Conservation (phyloP, 148 eudicot genomes). For the Persicaria tinctoria region DNA sequence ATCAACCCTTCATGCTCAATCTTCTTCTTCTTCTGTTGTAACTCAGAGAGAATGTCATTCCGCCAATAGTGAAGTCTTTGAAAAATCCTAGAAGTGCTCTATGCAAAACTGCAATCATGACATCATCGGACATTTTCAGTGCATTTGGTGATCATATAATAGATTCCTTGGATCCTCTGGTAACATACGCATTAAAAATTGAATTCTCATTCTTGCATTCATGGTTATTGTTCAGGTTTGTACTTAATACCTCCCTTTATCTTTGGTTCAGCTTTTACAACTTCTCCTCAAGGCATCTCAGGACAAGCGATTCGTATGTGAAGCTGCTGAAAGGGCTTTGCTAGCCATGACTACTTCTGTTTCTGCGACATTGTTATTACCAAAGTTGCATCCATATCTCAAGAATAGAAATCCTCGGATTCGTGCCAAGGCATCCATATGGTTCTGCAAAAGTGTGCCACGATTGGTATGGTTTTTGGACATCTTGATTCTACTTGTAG, state of each 20-base stretch:
- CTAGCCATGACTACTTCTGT: constrained; percentile 42
- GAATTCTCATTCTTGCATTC: not conserved
- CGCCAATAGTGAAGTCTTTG: constrained; percentile 50
- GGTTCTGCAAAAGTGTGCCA: constrained; percentile 47
- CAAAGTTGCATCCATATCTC: constrained; percentile 47
- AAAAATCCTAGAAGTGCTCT: constrained; percentile 80
- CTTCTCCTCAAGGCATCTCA: constrained; percentile 67
- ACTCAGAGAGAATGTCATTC: constrained; percentile 42
- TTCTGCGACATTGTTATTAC: constrained; percentile 42
- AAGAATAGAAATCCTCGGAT: constrained; percentile 57
- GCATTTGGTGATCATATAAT: constrained; percentile 47
- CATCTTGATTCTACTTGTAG: constrained; percentile 3
- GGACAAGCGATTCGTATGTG: constrained; percentile 67
- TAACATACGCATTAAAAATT: not conserved
- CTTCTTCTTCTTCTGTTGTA: not conserved
- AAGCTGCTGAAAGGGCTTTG: constrained; percentile 58
- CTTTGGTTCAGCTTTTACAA: constrained; percentile 40
- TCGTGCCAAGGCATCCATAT: constrained; percentile 63
- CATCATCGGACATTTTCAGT: constrained; percentile 54
- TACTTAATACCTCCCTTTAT: not conserved
- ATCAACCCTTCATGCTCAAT: not conserved
- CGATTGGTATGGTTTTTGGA: constrained; percentile 34
- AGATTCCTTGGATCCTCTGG: constrained; percentile 55
- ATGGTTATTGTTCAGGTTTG: not conserved
- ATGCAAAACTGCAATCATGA: constrained; percentile 66